These are phyloP conservation scores for Rhodomyrtus tomentosa DNA, from an alignment of 345 rosid species.

Conservation along the genomic window DNA sequence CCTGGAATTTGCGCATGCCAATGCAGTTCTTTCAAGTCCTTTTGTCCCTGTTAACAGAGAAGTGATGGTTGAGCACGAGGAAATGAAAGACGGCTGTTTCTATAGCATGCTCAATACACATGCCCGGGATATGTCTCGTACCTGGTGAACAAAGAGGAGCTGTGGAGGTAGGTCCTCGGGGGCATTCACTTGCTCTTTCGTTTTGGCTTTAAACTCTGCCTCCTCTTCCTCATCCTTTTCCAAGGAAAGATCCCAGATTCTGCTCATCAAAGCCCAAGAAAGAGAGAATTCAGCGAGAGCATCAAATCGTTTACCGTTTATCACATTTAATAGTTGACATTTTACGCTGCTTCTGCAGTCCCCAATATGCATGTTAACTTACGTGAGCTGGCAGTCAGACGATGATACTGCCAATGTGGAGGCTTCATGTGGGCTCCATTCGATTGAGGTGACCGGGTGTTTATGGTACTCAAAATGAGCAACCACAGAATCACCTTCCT, in stretches of 20 bases:
- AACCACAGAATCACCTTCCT: slow-evolving; percentile 71
- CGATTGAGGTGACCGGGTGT: slow-evolving; percentile 80
- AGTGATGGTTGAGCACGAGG: not conserved
- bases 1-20: slow-evolving; percentile 94
- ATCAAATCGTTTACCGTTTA: not conserved
- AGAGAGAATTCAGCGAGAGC: not conserved
- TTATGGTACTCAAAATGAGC: slow-evolving; percentile 94
- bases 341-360: not conserved
- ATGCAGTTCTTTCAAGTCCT: slow-evolving; percentile 89
- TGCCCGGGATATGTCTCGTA: slow-evolving; percentile 1
- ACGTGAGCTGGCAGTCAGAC: slow-evolving; percentile 86
- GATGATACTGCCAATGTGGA: slow-evolving; percentile 85
- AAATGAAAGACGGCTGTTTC: not conserved
- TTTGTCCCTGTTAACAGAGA: slow-evolving; percentile 56
- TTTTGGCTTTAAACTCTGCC: slow-evolving; percentile 79
- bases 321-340: not conserved
- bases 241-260: slow-evolving; percentile 94
- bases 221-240: slow-evolving; percentile 97
- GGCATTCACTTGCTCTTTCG: slow-evolving; percentile 70
- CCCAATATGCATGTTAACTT: slow-evolving; percentile 7
- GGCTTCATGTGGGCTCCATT: slow-evolving; percentile 90
- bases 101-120: not conserved
- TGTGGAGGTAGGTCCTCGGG: slow-evolving; percentile 88
- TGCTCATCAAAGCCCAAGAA: slow-evolving; percentile 10
- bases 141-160: slow-evolving; percentile 96